Percentiles rank a stretch among this genome's conserved stretches.
Evolutionary conservation across 2,329 filamentous ascomycete species (phyloP).

Genomic region (Aspergillus clavatus): DNA sequence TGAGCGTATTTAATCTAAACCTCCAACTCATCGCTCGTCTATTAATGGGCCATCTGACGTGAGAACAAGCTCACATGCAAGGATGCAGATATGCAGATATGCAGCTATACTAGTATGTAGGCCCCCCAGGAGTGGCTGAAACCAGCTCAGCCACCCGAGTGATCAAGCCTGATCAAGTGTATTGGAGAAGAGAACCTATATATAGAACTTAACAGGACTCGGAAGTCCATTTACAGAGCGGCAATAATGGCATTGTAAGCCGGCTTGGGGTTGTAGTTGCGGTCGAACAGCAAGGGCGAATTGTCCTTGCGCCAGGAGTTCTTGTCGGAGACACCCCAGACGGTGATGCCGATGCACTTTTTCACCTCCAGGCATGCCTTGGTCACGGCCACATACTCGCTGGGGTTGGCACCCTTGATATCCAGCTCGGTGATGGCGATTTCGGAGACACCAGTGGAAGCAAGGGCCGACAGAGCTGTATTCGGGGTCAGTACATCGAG

Average conservation of each 20-base stretch:
- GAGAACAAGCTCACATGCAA: conserved; percentile 3
- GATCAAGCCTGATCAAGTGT: no score
- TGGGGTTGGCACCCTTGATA: conserved; percentile 53
- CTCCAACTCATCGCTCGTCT: no score
- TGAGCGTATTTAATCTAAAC: no score
- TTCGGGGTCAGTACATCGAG: conserved; percentile 12
- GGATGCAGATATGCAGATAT: no score
- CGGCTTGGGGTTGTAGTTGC: conserved; percentile 38
- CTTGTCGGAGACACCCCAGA: conserved; percentile 51
- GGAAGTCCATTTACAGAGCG: background rate
- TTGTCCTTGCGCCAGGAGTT: conserved; percentile 39
- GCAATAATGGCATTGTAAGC: conserved; percentile 31
- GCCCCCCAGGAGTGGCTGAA: no score
- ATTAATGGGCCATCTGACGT: background rate
- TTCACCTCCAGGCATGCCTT: conserved; percentile 54
- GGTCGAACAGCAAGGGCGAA: conserved; percentile 42
- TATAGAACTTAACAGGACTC: no score
- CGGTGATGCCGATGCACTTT: conserved; percentile 63
- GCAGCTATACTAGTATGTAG: no score
- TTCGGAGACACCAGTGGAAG: conserved; percentile 48
- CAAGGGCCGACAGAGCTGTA: conserved; percentile 52
- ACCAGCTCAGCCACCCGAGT: background rate
- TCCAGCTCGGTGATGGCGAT: conserved; percentile 66
- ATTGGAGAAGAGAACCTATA: no score
- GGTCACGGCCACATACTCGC: conserved; percentile 55